These are phyloP conservation scores for Microdochium nivale DNA, from an alignment of 2,329 filamentous ascomycete genomes.

Conservation along the genomic window DNA sequence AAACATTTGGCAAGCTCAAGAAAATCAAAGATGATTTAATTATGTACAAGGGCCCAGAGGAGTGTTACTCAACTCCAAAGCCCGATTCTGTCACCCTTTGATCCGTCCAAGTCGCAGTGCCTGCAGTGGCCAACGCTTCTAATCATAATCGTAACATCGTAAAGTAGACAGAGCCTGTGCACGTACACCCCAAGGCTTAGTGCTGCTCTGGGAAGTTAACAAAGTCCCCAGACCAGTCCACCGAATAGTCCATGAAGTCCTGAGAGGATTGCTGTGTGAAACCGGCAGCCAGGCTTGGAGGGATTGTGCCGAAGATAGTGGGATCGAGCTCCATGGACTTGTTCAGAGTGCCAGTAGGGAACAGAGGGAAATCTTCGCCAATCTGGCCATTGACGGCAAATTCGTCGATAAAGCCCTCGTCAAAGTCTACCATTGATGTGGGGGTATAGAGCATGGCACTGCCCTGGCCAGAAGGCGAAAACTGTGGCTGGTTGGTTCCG, in stretches of 20 bases:
- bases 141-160: slow-evolving; percentile 19
- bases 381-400: slow-evolving; percentile 29
- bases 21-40: neutral
- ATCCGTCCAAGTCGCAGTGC: neutral
- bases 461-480: slow-evolving; percentile 61
- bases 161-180: slow-evolving; percentile 4
- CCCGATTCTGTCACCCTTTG: slow-evolving; percentile 4
- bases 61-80: slow-evolving; percentile 1
- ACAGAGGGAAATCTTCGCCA: slow-evolving; percentile 58
- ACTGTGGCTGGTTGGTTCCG: slow-evolving; percentile 34
- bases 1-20: too few relatives aligned
- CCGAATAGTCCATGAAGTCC: slow-evolving; percentile 28
- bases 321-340: slow-evolving; percentile 32
- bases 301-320: slow-evolving; percentile 36
- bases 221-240: slow-evolving; percentile 20
- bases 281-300: slow-evolving; percentile 40
- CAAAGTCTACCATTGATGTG: slow-evolving; percentile 49
- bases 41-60: neutral
- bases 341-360: slow-evolving; percentile 28
- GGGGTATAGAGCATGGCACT: slow-evolving; percentile 64
- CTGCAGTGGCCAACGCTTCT: neutral
- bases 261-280: slow-evolving; percentile 45
- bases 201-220: slow-evolving; percentile 10
- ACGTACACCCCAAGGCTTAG: slow-evolving; percentile 1
- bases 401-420: slow-evolving; percentile 57